Conservation (phyloP, 192 early-diverging fungal genomes). For the Coemansia sp. region DNA sequence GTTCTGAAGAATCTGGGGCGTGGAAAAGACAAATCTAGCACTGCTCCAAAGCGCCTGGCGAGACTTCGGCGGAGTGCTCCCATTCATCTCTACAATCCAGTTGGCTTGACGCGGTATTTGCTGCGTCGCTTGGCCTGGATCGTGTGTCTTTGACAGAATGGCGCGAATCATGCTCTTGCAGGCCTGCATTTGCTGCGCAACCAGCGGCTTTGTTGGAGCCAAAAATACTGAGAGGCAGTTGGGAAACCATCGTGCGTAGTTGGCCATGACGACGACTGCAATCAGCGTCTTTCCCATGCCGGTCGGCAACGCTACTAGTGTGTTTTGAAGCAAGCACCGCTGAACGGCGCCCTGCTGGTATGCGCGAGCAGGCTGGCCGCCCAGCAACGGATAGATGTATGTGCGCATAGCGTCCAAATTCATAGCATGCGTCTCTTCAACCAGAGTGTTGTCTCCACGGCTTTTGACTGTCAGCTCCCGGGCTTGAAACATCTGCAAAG, state of each 20-base stretch:
- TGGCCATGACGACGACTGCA: constrained; percentile 91
- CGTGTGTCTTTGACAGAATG: constrained; percentile 60
- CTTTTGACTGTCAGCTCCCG: constrained; percentile 16
- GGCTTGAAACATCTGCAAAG: constrained; percentile 11
- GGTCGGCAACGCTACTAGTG: constrained; percentile 77
- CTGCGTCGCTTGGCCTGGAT: constrained; percentile 22
- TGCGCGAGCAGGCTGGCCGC: constrained; percentile 56
- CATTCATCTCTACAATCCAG: constrained; percentile 60
- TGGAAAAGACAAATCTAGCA: constrained; percentile 78
- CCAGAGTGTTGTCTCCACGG: constrained; percentile 41
- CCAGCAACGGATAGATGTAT: constrained; percentile 43
- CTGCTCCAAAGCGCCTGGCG: constrained; percentile 58
- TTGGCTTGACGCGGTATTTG: not conserved
- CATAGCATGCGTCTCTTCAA: constrained; percentile 30
- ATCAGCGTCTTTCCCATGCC: constrained; percentile 94
- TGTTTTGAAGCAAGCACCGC: constrained; percentile 73
- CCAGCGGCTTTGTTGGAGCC: constrained; percentile 89
- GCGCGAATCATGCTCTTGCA: constrained; percentile 74
- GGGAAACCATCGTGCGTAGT: constrained; percentile 90
- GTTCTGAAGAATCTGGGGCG: constrained; percentile 85
- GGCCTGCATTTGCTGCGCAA: constrained; percentile 86
- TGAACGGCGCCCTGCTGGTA: constrained; percentile 88
- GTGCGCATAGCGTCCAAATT: constrained; percentile 27
- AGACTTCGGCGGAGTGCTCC: constrained; percentile 51
- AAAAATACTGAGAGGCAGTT: constrained; percentile 79